Conservation (phyloP, 2,329 filamentous ascomycete species). For the Tympanopsis confertula region DNA sequence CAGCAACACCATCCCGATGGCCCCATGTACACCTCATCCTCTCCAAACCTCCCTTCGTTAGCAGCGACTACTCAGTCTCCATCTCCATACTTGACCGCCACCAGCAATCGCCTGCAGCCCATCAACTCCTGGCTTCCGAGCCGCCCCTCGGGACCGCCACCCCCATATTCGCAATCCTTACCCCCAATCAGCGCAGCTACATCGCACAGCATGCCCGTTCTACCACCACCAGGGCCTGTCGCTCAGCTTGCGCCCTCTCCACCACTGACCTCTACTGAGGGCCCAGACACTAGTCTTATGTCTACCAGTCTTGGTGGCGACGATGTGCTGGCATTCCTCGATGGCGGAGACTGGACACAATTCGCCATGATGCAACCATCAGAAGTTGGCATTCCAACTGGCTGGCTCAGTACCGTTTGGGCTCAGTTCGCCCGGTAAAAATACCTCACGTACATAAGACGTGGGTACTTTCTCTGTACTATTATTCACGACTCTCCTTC, state of each 20-base stretch:
- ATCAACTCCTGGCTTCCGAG: conserved; percentile 22
- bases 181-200: conserved; percentile 21
- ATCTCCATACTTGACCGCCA: conserved; percentile 11
- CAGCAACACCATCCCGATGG: neutral
- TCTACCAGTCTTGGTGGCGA: conserved; percentile 21
- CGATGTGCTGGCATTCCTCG: conserved; percentile 21
- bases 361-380: conserved; percentile 12
- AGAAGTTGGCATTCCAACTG: conserved; percentile 16
- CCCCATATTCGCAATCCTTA: conserved; percentile 21
- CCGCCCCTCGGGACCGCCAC: conserved; percentile 15
- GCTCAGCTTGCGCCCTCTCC: conserved; percentile 9
- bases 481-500: neutral
- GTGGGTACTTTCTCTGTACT: neutral
- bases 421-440: neutral
- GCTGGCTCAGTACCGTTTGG: conserved; percentile 23
- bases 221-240: conserved; percentile 20
- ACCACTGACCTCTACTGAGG: conserved; percentile 3
- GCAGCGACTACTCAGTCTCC: neutral
- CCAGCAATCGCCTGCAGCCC: conserved; percentile 21
- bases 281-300: conserved; percentile 11
- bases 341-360: conserved; percentile 18
- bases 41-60: neutral
- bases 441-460: too few relatives aligned
- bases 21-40: neutral
- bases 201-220: conserved; percentile 16